Percentiles rank a stretch among this genome's conserved stretches.
These are phyloP conservation scores for Zarea fungicola DNA, from an alignment of 2,329 filamentous ascomycete genomes.

Conservation along the genomic window DNA sequence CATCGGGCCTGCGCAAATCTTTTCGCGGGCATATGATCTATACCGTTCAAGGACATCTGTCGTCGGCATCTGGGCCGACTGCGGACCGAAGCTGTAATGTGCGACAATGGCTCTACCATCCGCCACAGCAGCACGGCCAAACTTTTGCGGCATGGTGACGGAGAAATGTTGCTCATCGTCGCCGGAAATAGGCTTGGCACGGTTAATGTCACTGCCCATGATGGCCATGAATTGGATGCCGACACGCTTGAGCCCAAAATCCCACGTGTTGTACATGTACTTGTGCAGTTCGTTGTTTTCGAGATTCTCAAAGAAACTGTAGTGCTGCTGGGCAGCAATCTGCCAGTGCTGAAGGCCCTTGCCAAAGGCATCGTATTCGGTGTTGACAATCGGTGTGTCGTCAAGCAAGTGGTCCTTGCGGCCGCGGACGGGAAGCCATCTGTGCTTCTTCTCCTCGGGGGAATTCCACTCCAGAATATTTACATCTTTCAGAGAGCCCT, in stretches of 20 bases:
- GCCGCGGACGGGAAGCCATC: slow-evolving; percentile 42
- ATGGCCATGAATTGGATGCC: slow-evolving; percentile 51
- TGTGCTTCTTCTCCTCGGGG: slow-evolving; percentile 37
- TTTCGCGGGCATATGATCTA: slow-evolving; percentile 46
- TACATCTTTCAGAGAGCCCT: slow-evolving; percentile 25
- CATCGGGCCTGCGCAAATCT: slow-evolving; percentile 36
- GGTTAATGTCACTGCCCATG: slow-evolving; percentile 46
- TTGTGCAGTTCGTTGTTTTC: slow-evolving; percentile 38
- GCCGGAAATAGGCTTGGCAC: slow-evolving; percentile 38
- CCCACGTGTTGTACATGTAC: slow-evolving; percentile 46
- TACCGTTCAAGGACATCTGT: slow-evolving; percentile 52
- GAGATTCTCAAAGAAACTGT: slow-evolving; percentile 45
- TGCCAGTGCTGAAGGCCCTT: slow-evolving; percentile 44
- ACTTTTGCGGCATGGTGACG: slow-evolving; percentile 32
- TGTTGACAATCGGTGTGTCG: slow-evolving; percentile 42
- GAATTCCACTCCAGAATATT: slow-evolving; percentile 27
- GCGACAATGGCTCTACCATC: slow-evolving; percentile 49
- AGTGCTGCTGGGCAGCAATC: slow-evolving; percentile 44
- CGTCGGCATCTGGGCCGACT: slow-evolving; percentile 34
- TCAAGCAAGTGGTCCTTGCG: slow-evolving; percentile 32
- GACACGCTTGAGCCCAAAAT: slow-evolving; percentile 44
- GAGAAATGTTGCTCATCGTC: slow-evolving; percentile 43
- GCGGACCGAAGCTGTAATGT: slow-evolving; percentile 46
- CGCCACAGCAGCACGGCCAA: slow-evolving; percentile 39
- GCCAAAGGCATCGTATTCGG: slow-evolving; percentile 42